Evolutionary conservation across 2,329 filamentous ascomycete species (phyloP).

Genomic region (Purpureocillium lavendulum): DNA sequence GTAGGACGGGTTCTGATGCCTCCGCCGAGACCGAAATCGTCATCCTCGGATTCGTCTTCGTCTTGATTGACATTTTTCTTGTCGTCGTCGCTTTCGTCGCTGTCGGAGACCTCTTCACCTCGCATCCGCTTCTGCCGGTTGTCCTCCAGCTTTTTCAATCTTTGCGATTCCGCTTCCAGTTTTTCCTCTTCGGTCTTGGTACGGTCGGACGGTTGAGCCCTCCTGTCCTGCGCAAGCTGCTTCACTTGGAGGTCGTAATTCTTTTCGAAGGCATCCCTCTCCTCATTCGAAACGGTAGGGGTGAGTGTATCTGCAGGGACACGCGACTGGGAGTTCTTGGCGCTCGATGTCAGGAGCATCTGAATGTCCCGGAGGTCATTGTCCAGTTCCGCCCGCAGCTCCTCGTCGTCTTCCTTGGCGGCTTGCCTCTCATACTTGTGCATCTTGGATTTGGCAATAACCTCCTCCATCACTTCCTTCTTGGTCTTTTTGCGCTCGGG

Average conservation of each 20-base stretch:
- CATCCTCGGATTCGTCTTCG: slow-evolving; percentile 35
- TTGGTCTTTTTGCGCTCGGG: slow-evolving; percentile 89
- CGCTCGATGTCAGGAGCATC: slow-evolving; percentile 51
- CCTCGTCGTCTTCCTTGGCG: slow-evolving; percentile 87
- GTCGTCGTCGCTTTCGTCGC: slow-evolving; percentile 43
- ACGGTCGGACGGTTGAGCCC: slow-evolving; percentile 76
- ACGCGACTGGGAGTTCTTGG: slow-evolving; percentile 29
- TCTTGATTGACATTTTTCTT: slow-evolving; percentile 27
- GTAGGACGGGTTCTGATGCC: slow-evolving; percentile 51
- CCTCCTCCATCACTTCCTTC: slow-evolving; percentile 94
- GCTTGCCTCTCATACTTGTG: slow-evolving; percentile 93
- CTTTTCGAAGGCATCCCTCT: slow-evolving; percentile 65
- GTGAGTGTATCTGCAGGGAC: slow-evolving; percentile 12
- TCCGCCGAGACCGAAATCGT: slow-evolving; percentile 51
- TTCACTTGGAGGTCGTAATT: slow-evolving; percentile 82
- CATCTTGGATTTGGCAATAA: slow-evolving; percentile 94
- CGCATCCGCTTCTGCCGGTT: slow-evolving; percentile 80
- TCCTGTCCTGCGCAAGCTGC: slow-evolving; percentile 74
- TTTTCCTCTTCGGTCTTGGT: slow-evolving; percentile 89
- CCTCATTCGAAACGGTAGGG: slow-evolving; percentile 39
- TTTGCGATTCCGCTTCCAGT: slow-evolving; percentile 66
- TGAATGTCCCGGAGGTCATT: slow-evolving; percentile 73
- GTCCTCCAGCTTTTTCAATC: slow-evolving; percentile 73
- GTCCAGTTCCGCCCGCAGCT: slow-evolving; percentile 75
- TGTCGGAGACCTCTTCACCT: slow-evolving; percentile 64